Percentiles rank a stretch among this genome's conserved stretches.
These are phyloP conservation scores for Rhizoclosmatium sp. DNA, from an alignment of 192 early-diverging fungal species.

Conservation along the genomic window DNA sequence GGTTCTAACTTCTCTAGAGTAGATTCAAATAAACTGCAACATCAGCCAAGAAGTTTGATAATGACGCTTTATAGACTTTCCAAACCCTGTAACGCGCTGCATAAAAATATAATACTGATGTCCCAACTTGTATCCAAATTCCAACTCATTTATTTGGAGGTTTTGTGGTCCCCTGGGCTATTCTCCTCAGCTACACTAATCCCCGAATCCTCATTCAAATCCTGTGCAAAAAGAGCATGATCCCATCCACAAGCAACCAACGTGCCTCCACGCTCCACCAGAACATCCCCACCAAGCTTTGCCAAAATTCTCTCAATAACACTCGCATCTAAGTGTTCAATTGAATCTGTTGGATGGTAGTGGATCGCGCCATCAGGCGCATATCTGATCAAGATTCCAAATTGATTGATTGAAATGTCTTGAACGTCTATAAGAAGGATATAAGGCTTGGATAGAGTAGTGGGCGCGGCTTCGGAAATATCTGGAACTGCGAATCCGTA, in stretches of 20 bases:
- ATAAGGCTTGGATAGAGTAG: background rate
- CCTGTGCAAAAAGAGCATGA: conserved; percentile 10
- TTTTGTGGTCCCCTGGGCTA: no score
- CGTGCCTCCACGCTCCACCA: background rate
- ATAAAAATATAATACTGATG: no score
- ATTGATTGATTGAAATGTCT: background rate
- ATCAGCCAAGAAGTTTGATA: no score
- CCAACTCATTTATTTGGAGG: no score
- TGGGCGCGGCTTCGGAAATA: background rate
- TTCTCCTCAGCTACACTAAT: no score
- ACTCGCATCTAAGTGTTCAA: background rate
- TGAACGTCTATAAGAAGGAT: background rate
- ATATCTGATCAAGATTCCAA: background rate
- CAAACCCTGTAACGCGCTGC: no score
- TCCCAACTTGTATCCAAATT: no score
- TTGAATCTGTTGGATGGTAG: background rate
- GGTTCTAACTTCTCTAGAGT: no score
- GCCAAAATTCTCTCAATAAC: background rate
- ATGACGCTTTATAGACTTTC: no score
- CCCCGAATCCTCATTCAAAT: background rate
- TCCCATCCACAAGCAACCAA: conserved; percentile 20
- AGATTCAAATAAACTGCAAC: no score
- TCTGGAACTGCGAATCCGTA: background rate
- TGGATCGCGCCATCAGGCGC: background rate
- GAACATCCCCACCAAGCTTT: background rate